These are phyloP conservation scores for Rhododendron ferrugineum DNA, from an alignment of 148 eudicot species.

Conservation along the genomic window DNA sequence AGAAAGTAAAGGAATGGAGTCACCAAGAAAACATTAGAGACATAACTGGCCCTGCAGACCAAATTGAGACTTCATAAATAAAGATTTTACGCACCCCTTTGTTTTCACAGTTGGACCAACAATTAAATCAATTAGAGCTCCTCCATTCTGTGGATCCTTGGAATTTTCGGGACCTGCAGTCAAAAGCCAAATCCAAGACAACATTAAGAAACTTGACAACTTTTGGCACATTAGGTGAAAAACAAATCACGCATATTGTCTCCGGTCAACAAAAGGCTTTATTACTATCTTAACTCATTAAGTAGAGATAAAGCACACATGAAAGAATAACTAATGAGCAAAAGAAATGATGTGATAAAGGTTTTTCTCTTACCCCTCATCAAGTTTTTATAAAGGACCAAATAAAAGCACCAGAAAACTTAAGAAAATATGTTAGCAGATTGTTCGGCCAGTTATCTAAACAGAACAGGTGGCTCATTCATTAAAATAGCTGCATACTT, in stretches of 20 bases:
- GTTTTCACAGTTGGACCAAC: slow-evolving; percentile 52
- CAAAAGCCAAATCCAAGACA: slow-evolving; percentile 5
- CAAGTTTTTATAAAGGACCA: background rate
- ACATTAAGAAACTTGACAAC: background rate
- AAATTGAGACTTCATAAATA: background rate
- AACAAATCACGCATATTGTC: background rate
- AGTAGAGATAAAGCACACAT: background rate
- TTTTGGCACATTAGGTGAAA: background rate
- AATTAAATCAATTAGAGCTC: slow-evolving; percentile 47
- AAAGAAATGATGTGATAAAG: background rate
- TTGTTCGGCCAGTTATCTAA: background rate
- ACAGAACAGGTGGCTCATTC: background rate
- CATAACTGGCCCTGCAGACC: background rate
- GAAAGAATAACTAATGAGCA: background rate
- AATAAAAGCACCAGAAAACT: background rate
- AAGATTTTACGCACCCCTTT: slow-evolving; percentile 40
- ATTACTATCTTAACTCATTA: background rate
- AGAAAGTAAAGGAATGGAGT: background rate
- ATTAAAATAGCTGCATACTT: background rate
- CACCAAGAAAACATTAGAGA: background rate
- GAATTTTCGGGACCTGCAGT: slow-evolving; percentile 56
- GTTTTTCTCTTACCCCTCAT: background rate
- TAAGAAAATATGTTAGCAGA: no score
- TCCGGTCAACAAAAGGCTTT: background rate
- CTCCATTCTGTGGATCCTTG: slow-evolving; percentile 44